These are phyloP conservation scores for Spatholobus suberectus DNA, from an alignment of 306 rosid genomes.

Conservation along the genomic window DNA sequence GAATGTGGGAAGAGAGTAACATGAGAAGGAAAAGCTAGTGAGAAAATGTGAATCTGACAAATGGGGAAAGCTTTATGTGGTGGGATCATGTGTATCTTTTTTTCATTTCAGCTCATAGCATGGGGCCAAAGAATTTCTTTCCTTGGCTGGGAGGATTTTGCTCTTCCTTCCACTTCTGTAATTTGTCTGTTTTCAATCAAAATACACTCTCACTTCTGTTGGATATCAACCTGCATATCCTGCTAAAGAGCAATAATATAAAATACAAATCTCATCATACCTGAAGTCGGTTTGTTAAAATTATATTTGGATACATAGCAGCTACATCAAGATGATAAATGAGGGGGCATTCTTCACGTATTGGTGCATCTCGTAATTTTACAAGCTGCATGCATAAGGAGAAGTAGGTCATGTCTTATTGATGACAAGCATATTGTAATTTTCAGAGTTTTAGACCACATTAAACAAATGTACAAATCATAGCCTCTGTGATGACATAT, in stretches of 20 bases:
- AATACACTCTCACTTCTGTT: background rate
- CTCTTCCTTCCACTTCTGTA: background rate
- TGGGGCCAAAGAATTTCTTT: background rate
- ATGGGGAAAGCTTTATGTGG: background rate
- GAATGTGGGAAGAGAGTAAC: background rate
- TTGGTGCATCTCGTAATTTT: conserved; percentile 74
- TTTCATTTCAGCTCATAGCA: background rate
- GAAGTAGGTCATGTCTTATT: conserved; percentile 21
- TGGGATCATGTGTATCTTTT: background rate
- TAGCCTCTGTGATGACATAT: background rate
- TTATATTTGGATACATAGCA: conserved; percentile 99
- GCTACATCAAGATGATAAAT: conserved; percentile 99
- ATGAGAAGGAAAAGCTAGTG: conserved; percentile 13
- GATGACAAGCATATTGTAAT: conserved; percentile 24
- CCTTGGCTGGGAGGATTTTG: background rate
- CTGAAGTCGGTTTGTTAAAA: conserved; percentile 98
- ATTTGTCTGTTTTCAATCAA: background rate
- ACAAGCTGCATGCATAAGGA: conserved; percentile 64
- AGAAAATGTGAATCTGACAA: background rate
- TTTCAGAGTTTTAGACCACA: conserved; percentile 28
- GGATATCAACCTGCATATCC: conserved; percentile 24
- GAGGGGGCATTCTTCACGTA: conserved; percentile 92
- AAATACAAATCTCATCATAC: conserved; percentile 51
- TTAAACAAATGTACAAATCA: background rate
- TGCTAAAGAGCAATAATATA: conserved; percentile 37